Conservation (phyloP, 23 red algal species). For the Cyanidium caldarium region DNA sequence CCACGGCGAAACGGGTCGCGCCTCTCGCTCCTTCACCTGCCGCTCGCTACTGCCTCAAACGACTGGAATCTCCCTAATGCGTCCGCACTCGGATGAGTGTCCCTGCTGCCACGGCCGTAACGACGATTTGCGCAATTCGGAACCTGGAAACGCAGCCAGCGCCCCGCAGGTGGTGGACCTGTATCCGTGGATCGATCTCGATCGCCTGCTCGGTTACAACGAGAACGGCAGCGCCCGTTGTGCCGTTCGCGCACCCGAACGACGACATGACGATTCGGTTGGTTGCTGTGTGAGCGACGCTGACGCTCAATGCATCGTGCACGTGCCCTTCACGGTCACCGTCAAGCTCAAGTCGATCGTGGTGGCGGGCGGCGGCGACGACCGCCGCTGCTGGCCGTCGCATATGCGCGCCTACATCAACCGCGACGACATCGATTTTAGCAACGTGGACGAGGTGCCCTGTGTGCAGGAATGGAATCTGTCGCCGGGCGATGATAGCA, state of each 20-base stretch:
- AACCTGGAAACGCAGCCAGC: too few species aligned
- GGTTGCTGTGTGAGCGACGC: background rate
- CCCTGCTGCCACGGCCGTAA: too few species aligned
- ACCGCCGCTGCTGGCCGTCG: background rate
- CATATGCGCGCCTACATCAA: constrained; percentile 3
- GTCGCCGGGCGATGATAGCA: too few species aligned
- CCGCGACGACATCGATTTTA: background rate
- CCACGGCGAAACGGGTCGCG: too few species aligned
- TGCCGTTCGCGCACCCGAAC: background rate
- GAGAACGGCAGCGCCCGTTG: background rate
- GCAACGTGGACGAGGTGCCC: background rate
- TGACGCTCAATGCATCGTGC: background rate
- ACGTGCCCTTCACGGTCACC: background rate
- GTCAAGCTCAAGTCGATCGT: background rate
- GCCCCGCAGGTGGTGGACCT: background rate
- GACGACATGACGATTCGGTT: background rate
- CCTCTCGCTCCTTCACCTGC: too few species aligned
- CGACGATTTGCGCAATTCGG: too few species aligned
- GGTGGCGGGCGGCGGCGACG: background rate
- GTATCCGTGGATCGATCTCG: background rate
- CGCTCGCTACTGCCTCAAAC: too few species aligned
- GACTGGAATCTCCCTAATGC: too few species aligned
- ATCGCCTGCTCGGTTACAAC: background rate
- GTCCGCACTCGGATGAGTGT: too few species aligned
- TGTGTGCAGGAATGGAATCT: background rate